Evolutionary conservation across 176 grass and related monocot species (phyloP).

Genomic region (Eragrostis curvula): DNA sequence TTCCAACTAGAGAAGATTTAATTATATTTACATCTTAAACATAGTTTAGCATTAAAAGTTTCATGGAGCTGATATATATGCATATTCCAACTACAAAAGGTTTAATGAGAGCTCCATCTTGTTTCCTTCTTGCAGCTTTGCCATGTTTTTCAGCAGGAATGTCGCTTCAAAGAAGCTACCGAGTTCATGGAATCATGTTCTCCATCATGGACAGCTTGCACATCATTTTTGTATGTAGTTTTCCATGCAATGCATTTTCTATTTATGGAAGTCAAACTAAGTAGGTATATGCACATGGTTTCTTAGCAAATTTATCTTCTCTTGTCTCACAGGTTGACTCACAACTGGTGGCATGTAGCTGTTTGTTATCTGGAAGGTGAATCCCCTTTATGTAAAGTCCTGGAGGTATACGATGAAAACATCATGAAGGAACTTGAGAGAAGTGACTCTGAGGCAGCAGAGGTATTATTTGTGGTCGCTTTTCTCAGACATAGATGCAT

Average conservation of each 20-base stretch:
- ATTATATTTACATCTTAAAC: no score
- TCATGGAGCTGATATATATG: not conserved
- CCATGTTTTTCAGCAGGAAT: slow-evolving; percentile 80
- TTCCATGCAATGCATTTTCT: not conserved
- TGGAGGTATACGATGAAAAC: slow-evolving; percentile 70
- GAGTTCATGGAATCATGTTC: slow-evolving; percentile 81
- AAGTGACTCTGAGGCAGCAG: slow-evolving; percentile 62
- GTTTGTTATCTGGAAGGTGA: slow-evolving; percentile 86
- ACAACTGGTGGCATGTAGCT: slow-evolving; percentile 85
- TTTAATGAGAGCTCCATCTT: not conserved
- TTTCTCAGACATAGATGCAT: slow-evolving; percentile 12
- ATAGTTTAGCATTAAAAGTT: no score
- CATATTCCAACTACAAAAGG: no score
- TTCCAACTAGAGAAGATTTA: no score
- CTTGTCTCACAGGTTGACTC: slow-evolving; percentile 52
- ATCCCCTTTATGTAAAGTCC: slow-evolving; percentile 57
- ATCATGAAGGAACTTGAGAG: slow-evolving; percentile 70
- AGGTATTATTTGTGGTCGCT: slow-evolving; percentile 48
- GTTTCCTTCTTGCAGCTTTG: slow-evolving; percentile 56
- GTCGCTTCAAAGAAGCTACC: slow-evolving; percentile 71
- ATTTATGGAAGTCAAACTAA: not conserved
- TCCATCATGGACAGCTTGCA: slow-evolving; percentile 54
- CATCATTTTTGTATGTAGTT: slow-evolving; percentile 71
- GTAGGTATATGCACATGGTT: not conserved
- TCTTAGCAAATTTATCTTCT: slow-evolving; percentile 7